Evolutionary conservation across 257 asterid species (phyloP).

Genomic region (Salvia rosmarinus): DNA sequence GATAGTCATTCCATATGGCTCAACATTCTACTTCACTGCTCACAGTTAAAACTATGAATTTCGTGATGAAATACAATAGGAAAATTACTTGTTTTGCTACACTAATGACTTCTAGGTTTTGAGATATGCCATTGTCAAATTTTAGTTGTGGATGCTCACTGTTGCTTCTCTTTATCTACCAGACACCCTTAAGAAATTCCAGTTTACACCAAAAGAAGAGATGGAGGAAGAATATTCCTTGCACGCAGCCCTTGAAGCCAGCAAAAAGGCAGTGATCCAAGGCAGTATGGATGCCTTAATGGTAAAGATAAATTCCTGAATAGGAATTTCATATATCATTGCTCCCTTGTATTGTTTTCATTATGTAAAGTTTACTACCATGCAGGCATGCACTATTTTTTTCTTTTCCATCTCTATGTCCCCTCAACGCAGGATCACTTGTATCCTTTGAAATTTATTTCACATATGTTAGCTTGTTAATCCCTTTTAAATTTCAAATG

Average conservation of each 20-base stretch:
- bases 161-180: conserved; percentile 39
- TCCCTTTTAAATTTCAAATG: conserved; percentile 12
- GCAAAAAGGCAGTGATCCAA: conserved; percentile 75
- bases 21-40: not conserved
- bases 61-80: conserved; percentile 11
- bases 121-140: conserved; percentile 13
- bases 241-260: conserved; percentile 75
- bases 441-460: conserved; percentile 1
- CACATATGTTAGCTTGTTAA: not conserved
- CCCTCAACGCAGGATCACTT: conserved; percentile 7
- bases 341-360: conserved; percentile 16
- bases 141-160: conserved; percentile 24
- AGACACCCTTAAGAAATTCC: conserved; percentile 68
- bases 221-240: conserved; percentile 53
- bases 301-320: conserved; percentile 52
- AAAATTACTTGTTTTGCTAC: conserved; percentile 2
- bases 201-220: conserved; percentile 60
- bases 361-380: conserved; percentile 4
- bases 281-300: conserved; percentile 77
- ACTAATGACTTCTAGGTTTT: not conserved
- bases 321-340: not conserved
- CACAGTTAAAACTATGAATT: conserved; percentile 2
- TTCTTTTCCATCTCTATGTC: not conserved
- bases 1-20: conserved; percentile 17
- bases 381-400: not conserved